These are phyloP conservation scores for Yamadazyma membranifaciens DNA, from an alignment of 1,139 yeast species.

Conservation along the genomic window DNA sequence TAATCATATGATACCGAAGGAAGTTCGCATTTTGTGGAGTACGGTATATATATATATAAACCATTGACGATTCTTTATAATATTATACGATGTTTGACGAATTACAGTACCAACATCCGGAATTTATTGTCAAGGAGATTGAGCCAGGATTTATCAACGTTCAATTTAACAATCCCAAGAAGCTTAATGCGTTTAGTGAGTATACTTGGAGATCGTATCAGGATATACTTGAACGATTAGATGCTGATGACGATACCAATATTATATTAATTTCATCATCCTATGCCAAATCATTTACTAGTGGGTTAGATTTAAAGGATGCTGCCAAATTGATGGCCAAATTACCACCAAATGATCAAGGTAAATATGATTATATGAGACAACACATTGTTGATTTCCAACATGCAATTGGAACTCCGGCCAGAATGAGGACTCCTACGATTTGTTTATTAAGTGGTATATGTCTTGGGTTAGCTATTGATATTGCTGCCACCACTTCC, in stretches of 20 bases:
- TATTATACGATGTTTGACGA: slow-evolving; percentile 5
- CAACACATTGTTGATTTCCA: slow-evolving; percentile 58
- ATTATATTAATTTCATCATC: slow-evolving; percentile 58
- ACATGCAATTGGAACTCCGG: slow-evolving; percentile 47
- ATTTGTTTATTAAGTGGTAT: slow-evolving; percentile 48
- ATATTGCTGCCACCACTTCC: slow-evolving; percentile 57
- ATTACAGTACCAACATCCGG: slow-evolving; percentile 30
- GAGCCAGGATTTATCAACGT: slow-evolving; percentile 56
- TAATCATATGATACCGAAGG: not conserved
- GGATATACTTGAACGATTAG: slow-evolving; percentile 47
- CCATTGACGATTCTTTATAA: not conserved
- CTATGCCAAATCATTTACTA: slow-evolving; percentile 54
- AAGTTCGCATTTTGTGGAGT: not conserved
- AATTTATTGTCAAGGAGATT: slow-evolving; percentile 39
- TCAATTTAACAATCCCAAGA: slow-evolving; percentile 61
- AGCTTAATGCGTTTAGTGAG: slow-evolving; percentile 59
- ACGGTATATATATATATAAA: no score
- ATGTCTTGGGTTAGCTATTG: slow-evolving; percentile 64
- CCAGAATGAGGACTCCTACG: slow-evolving; percentile 48
- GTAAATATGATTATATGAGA: slow-evolving; percentile 27
- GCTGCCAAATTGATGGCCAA: slow-evolving; percentile 20
- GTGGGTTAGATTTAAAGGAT: slow-evolving; percentile 63
- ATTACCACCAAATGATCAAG: slow-evolving; percentile 17
- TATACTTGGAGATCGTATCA: slow-evolving; percentile 57
- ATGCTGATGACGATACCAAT: slow-evolving; percentile 44